Evolutionary conservation across 371 early-diverging fungal genomes (phyloP).

Genomic region (Fennellomyces sp.): DNA sequence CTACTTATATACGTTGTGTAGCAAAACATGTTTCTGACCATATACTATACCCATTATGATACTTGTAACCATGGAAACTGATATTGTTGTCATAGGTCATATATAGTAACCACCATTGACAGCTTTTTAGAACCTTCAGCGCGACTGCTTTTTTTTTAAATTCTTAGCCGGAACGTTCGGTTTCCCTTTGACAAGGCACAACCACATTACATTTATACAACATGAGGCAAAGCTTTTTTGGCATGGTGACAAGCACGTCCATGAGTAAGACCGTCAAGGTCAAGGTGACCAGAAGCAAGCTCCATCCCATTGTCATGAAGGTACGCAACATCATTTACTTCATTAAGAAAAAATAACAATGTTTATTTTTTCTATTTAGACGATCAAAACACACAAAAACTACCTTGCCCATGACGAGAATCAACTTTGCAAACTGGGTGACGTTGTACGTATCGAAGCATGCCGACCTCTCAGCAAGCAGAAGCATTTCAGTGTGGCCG

Average conservation of each 20-base stretch:
- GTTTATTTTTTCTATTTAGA: slow-evolving; percentile 27
- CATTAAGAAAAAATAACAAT: neutral
- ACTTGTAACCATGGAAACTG: too few relatives aligned
- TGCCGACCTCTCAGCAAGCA: slow-evolving; percentile 87
- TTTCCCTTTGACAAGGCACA: slow-evolving; percentile 2
- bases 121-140: too few relatives aligned
- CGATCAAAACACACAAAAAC: slow-evolving; percentile 78
- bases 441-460: slow-evolving; percentile 91
- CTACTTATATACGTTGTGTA: too few relatives aligned
- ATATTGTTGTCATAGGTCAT: too few relatives aligned
- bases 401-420: slow-evolving; percentile 90
- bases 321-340: too few relatives aligned
- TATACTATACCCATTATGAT: too few relatives aligned
- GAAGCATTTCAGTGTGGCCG: slow-evolving; percentile 89
- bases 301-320: slow-evolving; percentile 89
- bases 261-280: slow-evolving; percentile 94
- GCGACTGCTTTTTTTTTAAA: too few relatives aligned
- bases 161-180: too few relatives aligned
- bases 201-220: slow-evolving; percentile 10
- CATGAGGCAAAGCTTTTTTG: slow-evolving; percentile 84
- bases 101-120: too few relatives aligned
- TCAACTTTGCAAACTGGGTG: slow-evolving; percentile 85
- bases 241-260: slow-evolving; percentile 88
- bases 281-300: slow-evolving; percentile 71
- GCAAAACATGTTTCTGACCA: too few relatives aligned